Conservation (phyloP, 345 rosid species). For the Citrus reticulata region DNA sequence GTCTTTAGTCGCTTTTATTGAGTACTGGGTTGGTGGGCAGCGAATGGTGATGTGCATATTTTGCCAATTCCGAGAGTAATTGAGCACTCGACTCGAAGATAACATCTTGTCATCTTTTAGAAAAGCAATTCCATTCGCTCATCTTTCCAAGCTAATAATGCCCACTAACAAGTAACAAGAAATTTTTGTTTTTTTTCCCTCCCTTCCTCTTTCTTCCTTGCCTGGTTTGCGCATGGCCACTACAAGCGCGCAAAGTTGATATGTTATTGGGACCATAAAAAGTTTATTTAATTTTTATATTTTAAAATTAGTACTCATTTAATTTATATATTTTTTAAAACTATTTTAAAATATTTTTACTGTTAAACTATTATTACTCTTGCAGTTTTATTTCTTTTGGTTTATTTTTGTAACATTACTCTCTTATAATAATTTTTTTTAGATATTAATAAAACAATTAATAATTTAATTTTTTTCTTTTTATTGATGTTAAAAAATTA, state of each 20-base stretch:
- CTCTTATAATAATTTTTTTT: no score
- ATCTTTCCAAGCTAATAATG: background rate
- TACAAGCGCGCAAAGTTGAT: background rate
- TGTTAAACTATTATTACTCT: no score
- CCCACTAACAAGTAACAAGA: background rate
- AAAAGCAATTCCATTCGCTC: constrained; percentile 7
- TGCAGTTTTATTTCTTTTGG: accelerated
- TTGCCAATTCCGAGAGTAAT: background rate
- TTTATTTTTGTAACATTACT: no score
- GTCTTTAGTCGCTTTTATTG: background rate
- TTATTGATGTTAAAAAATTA: no score
- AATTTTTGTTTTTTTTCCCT: no score
- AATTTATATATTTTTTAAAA: no score
- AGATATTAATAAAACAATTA: no score
- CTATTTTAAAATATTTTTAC: no score
- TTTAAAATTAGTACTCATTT: no score
- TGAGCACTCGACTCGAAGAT: background rate
- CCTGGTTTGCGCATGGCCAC: background rate
- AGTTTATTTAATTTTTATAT: no score
- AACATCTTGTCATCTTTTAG: background rate
- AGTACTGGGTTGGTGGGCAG: background rate
- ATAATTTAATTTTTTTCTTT: no score
- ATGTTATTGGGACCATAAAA: background rate
- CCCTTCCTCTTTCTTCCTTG: background rate
- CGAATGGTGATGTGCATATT: background rate